Conservation (phyloP, 148 eudicot species). For the Rhododendron henanense region DNA sequence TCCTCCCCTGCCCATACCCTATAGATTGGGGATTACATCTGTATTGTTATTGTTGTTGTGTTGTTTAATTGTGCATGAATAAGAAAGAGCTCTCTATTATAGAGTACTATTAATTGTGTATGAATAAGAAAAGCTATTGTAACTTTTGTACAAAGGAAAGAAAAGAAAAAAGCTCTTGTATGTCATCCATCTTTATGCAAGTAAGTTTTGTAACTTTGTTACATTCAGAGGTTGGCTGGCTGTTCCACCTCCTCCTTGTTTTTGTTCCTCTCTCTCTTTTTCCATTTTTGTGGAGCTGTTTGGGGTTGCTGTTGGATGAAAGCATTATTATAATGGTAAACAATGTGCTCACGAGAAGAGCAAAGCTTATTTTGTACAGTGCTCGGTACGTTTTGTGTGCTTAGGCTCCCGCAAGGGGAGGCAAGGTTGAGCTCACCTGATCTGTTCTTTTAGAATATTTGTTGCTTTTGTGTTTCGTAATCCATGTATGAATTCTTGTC, state of each 20-base stretch:
- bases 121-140: not conserved
- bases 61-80: not conserved
- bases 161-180: not conserved
- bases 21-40: not conserved
- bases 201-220: not conserved
- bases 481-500: not conserved
- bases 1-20: not conserved
- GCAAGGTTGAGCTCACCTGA: not conserved
- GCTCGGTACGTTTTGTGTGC: not conserved
- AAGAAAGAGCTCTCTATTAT: not conserved
- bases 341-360: not conserved
- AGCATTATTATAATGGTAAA: not conserved
- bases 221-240: not conserved
- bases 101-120: not conserved
- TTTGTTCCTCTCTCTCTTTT: not conserved
- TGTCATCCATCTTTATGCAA: not conserved
- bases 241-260: not conserved
- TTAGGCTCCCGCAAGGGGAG: not conserved
- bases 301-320: not conserved
- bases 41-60: not conserved
- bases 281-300: not conserved
- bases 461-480: not conserved
- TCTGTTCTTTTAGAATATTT: not conserved
- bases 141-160: not conserved
- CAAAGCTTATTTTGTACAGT: not conserved